Base-by-base conservation (phyloP, 2,329 filamentous ascomycete genomes). In the Lachnellula occidentalis region DNA sequence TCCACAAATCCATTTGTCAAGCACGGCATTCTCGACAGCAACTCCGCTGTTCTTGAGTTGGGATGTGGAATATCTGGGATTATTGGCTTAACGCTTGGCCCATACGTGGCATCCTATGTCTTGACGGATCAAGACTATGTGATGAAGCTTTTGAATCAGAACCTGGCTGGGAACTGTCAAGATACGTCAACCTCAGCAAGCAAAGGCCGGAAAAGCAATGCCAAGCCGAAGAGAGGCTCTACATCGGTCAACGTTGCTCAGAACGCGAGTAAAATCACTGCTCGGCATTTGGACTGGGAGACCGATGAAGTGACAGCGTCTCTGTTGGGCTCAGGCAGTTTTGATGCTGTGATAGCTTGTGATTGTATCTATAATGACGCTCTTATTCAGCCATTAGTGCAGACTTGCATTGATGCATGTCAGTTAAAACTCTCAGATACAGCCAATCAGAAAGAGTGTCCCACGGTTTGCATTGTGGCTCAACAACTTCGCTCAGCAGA, bases 311-410 rank as follows among this genome's bases (percentile, higher is more conserved):
- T 85, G 9, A 79, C 73, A 22, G 69, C 72, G 11, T 67, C 68
- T 14, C 64, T 67, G 8, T 58, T 59, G 51, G 37, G 69, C 9
- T 56, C 43, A 50, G 56, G 15, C 52, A 78, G 79, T 54, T 86
- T 94, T 61, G 87, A 95, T 65, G 72, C 84, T 14, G 76, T 97
- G 11, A 69, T 97, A 36, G 90, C 91, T 4, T 95, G 90, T 67
- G 94, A 99, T 71, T 96, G 92, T 71, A 87, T 99, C 62, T 99
- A 95, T 76, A 99, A 97, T 71, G 89, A 96, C 61, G 82, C 87
- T 2, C 79, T 97, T 3, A 82, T 97, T 22, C 75, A 81, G 43
- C 90, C 92, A 0, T 81, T 97, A 48, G 88, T 94, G n/a, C 81
- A 86, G 64, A 88, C 90, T 0, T 95, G 89, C 68, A 82, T 77